Evolutionary conservation across 192 early-diverging fungal genomes (phyloP).

Genomic region (Lobosporangium transversale): DNA sequence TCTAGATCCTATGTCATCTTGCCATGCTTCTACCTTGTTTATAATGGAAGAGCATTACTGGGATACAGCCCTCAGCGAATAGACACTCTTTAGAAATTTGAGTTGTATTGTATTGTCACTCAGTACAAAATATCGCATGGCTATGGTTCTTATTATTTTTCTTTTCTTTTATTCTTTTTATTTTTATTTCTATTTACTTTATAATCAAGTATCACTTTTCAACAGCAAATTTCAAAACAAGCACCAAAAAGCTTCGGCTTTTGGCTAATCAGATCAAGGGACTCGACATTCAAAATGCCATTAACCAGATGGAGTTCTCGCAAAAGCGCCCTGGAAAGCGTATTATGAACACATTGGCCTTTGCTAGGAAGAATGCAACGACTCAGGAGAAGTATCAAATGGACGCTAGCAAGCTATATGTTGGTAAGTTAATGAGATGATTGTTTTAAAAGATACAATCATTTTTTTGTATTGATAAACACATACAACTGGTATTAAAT

Average conservation of each 20-base stretch:
- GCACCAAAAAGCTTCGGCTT: slow-evolving; percentile 76
- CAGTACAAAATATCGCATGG: too few species aligned
- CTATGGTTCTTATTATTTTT: too few species aligned
- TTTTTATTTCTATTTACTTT: background rate
- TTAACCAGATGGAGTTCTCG: slow-evolving; percentile 82
- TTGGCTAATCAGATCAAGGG: slow-evolving; percentile 77
- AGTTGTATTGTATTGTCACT: too few species aligned
- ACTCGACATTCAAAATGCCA: slow-evolving; percentile 74
- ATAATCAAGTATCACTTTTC: slow-evolving; percentile 60
- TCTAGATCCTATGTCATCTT: too few species aligned
- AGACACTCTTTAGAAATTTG: too few species aligned
- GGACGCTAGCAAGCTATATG: slow-evolving; percentile 67
- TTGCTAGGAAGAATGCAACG: slow-evolving; percentile 73
- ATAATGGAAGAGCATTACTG: too few species aligned
- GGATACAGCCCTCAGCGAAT: too few species aligned
- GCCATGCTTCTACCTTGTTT: too few species aligned
- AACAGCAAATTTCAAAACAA: slow-evolving; percentile 74
- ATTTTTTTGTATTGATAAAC: too few species aligned
- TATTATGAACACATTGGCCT: slow-evolving; percentile 72
- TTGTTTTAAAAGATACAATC: too few species aligned
- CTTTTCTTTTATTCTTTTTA: too few species aligned
- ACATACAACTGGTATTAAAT: background rate
- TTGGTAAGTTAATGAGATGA: slow-evolving; percentile 55
- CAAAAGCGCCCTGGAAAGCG: slow-evolving; percentile 70
- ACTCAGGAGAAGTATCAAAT: slow-evolving; percentile 67